phyloP scores from a whole-genome alignment of 2,329 filamentous ascomycete genomes.

The Coleophoma cylindrospora region DNA sequence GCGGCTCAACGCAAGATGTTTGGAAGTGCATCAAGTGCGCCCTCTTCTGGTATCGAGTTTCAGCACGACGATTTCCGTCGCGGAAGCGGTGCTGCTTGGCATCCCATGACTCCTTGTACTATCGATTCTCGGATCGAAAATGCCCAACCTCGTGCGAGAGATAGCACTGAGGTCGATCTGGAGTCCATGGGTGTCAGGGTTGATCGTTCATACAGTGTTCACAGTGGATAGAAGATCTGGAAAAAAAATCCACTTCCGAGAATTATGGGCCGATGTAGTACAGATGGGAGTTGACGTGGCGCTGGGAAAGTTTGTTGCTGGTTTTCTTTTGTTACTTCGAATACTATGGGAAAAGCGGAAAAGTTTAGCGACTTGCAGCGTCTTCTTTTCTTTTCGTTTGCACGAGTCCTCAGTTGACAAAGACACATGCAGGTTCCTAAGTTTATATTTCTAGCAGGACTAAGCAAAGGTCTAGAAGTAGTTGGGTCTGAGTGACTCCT shows the following conservation, averaged over 20 bases:
- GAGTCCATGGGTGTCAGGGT: constrained; percentile 21
- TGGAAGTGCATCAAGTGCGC: constrained; percentile 5
- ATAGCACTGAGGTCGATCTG: constrained; percentile 22
- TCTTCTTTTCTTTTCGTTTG: too few species aligned
- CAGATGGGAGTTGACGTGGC: too few species aligned
- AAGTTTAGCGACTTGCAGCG: too few species aligned
- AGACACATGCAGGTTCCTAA: too few species aligned
- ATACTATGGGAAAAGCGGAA: too few species aligned
- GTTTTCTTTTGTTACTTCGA: too few species aligned
- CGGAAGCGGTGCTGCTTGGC: constrained; percentile 4
- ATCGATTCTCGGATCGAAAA: constrained; percentile 8
- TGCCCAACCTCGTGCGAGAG: constrained; percentile 5
- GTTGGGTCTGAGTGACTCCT: too few species aligned
- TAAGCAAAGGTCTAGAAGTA: too few species aligned
- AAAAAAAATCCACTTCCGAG: too few species aligned
- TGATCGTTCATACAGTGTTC: constrained; percentile 17
- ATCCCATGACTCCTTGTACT: constrained; percentile 6
- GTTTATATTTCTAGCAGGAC: too few species aligned
- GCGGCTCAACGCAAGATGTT: constrained; percentile 4
- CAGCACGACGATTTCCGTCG: constrained; percentile 6
- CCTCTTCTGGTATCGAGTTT: constrained; percentile 1
- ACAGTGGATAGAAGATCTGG: not conserved
- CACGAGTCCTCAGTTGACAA: too few species aligned
- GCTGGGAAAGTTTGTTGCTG: too few species aligned
- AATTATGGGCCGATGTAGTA: not conserved